A percentile compares a stretch with the other conserved stretches of the same genome.
These are phyloP conservation scores for Podospora pseudocomata DNA, from an alignment of 495 filamentous ascomycete genomes.

Conservation along the genomic window DNA sequence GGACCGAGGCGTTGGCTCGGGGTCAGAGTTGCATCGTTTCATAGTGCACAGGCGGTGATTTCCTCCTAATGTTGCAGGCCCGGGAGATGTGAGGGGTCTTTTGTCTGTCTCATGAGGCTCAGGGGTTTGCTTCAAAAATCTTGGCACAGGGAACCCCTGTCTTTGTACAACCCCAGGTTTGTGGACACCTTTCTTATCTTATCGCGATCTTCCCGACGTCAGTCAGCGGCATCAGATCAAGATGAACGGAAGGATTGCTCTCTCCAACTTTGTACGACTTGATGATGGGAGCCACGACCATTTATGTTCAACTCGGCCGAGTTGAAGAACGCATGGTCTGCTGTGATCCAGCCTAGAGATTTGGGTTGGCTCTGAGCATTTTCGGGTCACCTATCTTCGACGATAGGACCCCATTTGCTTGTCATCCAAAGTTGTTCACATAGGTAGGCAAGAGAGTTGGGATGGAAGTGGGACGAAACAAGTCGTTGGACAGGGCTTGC, in stretches of 20 bases:
- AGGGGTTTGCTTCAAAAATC: constrained; percentile 1
- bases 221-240: not conserved
- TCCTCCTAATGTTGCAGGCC: not conserved
- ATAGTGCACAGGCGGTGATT: not conserved
- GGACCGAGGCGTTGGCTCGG: not conserved
- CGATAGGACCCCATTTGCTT: not conserved
- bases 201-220: not conserved
- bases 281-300: not conserved
- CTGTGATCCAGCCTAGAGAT: not conserved
- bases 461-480: constrained; percentile 11
- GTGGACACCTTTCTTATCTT: not conserved
- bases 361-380: not conserved
- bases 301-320: not conserved
- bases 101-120: constrained; percentile 2
- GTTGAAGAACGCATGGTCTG: not conserved
- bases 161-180: not conserved
- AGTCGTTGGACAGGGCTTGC: not conserved
- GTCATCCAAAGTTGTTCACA: not conserved
- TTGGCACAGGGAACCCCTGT: not conserved
- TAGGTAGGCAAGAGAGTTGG: not conserved
- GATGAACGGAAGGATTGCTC: not conserved
- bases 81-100: constrained; percentile 9
- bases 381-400: not conserved
- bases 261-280: not conserved
- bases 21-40: constrained; percentile 8